A percentile compares a stretch with the other conserved stretches of the same genome.
Evolutionary conservation across 352 stramenopile genomes (phyloP).

Genomic region (Phytophthora melonis): DNA sequence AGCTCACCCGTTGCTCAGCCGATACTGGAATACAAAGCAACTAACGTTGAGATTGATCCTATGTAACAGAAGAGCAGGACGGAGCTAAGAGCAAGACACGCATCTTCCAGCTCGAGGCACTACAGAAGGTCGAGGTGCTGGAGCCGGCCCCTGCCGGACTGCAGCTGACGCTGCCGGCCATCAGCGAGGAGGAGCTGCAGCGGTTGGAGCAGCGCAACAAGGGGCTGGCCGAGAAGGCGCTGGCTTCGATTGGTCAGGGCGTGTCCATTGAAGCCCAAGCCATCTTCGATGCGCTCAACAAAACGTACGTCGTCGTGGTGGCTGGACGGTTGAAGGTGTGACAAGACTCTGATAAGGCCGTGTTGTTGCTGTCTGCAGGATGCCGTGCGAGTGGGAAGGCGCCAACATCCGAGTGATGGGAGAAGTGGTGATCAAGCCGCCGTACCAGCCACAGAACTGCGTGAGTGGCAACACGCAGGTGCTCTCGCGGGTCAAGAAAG

Average conservation of each 20-base stretch:
- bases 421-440: conserved; percentile 86
- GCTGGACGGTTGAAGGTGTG: neutral
- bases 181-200: conserved; percentile 78
- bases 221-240: conserved; percentile 64
- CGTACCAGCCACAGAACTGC: conserved; percentile 85
- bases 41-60: neutral
- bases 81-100: conserved; percentile 75
- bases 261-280: conserved; percentile 75
- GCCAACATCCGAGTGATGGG: conserved; percentile 87
- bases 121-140: conserved; percentile 77
- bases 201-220: conserved; percentile 85
- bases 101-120: conserved; percentile 75
- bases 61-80: conserved; percentile 61
- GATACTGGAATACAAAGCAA: neutral
- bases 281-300: conserved; percentile 91
- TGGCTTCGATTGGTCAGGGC: conserved; percentile 84
- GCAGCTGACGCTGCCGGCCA: conserved; percentile 52
- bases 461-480: conserved; percentile 77
- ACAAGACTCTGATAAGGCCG: conserved; percentile 16
- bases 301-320: conserved; percentile 65
- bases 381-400: conserved; percentile 88
- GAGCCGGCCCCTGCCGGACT: conserved; percentile 57
- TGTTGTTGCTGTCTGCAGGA: conserved; percentile 43
- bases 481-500: conserved; percentile 86
- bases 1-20: neutral